Evolutionary conservation across 139 green algal genomes (phyloP), one percentile per base, ranked within the genome.

Genomic region (Haematococcus sp.): DNA sequence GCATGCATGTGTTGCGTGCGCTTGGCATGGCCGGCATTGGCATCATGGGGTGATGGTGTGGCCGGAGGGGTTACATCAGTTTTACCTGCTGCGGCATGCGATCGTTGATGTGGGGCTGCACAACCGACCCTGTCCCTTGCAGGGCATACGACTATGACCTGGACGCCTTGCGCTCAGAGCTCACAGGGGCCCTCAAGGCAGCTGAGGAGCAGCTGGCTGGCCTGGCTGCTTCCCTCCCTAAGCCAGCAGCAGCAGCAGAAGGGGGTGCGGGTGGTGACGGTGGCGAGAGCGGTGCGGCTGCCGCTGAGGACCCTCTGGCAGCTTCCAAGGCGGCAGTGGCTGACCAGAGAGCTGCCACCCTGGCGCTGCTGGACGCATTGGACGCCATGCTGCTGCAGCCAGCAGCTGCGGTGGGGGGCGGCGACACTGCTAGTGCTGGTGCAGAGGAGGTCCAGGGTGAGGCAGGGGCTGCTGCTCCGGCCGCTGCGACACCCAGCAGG

Each of bases 351-450:
- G n/a, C 40, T 55, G 40, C 44, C 33, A 35, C 63, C 25, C 32
- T 32, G 17, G 52, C 59, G 2, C 22, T 70, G 35, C 54, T 74
- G 55, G 51, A 61, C 22, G 74, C 65, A 13, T 20, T 79, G 15
- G 74, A 79, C 28, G 54, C 13, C n/a, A 56, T 74, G n/a, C 54
- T 64, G 28, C 40, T 70, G 35, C 63, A 60, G 11, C 64, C 64
- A 60, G 64, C 64, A 28, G 54, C 4, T 17, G 54, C 70, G 4
- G 32, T 66, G 32, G 31, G 15, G 9, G 32, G 0, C 5, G 58
- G 20, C 33, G 33, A 31, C 72, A 11, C 19, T 49, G n/a, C 25
- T 72, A 31, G 28, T 63, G 65, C 7, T 13, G 43, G n/a, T 43
- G 35, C 17, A 17, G 64, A 33, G 35, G 23, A 61, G 4, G 15